A percentile compares a stretch with the other conserved stretches of the same genome.
Conservation (phyloP, 495 filamentous ascomycete genomes). For the Aspergillus steynii region DNA sequence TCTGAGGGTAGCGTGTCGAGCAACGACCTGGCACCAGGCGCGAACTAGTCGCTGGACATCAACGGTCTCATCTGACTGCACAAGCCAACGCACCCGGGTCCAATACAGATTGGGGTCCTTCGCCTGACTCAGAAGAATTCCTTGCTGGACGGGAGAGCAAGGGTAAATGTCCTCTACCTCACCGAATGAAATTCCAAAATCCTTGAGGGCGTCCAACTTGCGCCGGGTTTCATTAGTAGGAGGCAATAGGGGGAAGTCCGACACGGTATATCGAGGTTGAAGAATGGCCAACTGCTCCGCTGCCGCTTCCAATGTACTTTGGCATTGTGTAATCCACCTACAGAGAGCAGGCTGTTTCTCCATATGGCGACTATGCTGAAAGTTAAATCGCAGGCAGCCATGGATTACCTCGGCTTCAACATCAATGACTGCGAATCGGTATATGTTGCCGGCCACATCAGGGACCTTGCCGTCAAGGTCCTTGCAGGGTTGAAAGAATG, state of each 20-base stretch:
- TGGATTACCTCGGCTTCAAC: too few species aligned
- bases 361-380: too few species aligned
- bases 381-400: too few species aligned
- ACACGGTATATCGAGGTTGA: not conserved
- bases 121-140: conserved; percentile 6
- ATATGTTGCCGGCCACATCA: too few species aligned
- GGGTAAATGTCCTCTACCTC: conserved; percentile 5
- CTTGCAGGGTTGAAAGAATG: too few species aligned
- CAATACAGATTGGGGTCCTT: conserved; percentile 7
- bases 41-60: conserved; percentile 11
- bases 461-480: too few species aligned
- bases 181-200: conserved; percentile 2
- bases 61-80: not conserved
- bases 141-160: conserved; percentile 7
- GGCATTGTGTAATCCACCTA: conserved; percentile 53
- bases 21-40: conserved; percentile 37
- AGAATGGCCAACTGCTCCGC: not conserved
- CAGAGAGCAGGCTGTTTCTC: conserved; percentile 21
- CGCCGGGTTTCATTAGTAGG: not conserved
- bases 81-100: not conserved
- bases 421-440: too few species aligned
- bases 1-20: conserved; percentile 15
- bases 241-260: conserved; percentile 40
- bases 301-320: conserved; percentile 44
- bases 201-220: not conserved